phyloP scores from a whole-genome alignment of 2,329 filamentous ascomycete species.

The Ceratocystis destructans region DNA sequence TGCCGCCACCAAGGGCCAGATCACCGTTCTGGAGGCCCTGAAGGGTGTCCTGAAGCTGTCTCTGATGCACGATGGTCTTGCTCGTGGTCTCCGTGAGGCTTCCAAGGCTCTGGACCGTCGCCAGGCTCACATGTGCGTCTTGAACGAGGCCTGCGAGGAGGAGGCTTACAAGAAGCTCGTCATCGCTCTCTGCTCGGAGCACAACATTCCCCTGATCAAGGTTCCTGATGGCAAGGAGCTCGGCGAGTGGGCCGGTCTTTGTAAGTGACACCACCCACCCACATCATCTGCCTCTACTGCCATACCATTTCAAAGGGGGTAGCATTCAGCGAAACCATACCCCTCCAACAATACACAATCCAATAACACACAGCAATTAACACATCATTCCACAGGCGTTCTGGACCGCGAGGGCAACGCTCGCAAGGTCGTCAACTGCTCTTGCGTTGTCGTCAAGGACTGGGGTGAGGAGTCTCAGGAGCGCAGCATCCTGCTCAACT shows the following conservation, averaged over 20 bases:
- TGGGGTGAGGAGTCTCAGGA: slow-evolving; percentile 99
- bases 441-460: slow-evolving; percentile 98
- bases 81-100: slow-evolving; percentile 94
- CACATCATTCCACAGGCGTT: slow-evolving; percentile 49
- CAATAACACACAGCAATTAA: slow-evolving; percentile 24
- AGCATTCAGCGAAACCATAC: neutral
- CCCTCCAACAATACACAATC: neutral
- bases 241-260: slow-evolving; percentile 99
- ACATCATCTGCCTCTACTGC: no score
- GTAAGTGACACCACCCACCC: slow-evolving; percentile 41
- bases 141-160: slow-evolving; percentile 99
- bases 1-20: slow-evolving; percentile 75
- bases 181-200: slow-evolving; percentile 94
- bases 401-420: slow-evolving; percentile 98
- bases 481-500: slow-evolving; percentile 98
- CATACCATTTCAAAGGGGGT: no score
- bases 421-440: slow-evolving; percentile 99
- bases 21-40: slow-evolving; percentile 95
- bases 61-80: slow-evolving; percentile 98
- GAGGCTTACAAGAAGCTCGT: slow-evolving; percentile 99
- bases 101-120: slow-evolving; percentile 97
- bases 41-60: slow-evolving; percentile 98
- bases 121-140: slow-evolving; percentile 98
- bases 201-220: slow-evolving; percentile 99
- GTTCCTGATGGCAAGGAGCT: slow-evolving; percentile 99